Evolutionary conservation across 1,284 basidiomycete genomes (phyloP), one percentile per base, ranked within the genome.

Genomic region (Calocybe gambosa): DNA sequence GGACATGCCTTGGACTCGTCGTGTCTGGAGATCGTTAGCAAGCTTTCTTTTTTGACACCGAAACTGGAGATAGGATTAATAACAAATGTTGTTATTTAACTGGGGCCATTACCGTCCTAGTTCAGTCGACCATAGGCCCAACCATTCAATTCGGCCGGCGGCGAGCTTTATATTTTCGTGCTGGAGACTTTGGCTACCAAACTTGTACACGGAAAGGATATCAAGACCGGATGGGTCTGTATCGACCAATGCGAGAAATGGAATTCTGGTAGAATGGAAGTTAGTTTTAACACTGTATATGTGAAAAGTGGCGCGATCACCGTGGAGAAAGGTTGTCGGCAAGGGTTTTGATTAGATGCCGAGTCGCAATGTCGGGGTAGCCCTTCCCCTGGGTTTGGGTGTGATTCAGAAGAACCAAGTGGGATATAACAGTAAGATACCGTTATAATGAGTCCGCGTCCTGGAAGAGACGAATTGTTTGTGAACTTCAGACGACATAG

Each of bases 141-240:
- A 62, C 86, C 91, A 94, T 55, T 78, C 64, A 15, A 93, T 60
- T 15, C 88, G 73, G 21, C 70, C 65, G 0, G 89, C 80, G 0
- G 82, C 78, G 18, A 91, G 68, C 37, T 71, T 77, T 9, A 65
- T 70, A 26, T 71, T 75, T 58, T 90, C 84, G 58, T 89, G 85
- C 33, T 68, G 67, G 63, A 89, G 68, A 36, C 64, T 68, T 43
- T 60, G 63, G 54, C 85, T 88, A 10, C 87, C 85, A 50, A 80
- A 78, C 53, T 78, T 85, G 67, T 93, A 96, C 2, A 89, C 85
- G 0, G 87, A 86, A 2, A 92, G 73, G 50, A 97, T 95, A 51
- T 93, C 89, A 33, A 96, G 62, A 1, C 93, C 93, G 61, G 89
- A 89, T 0, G 93, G 84, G 62, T 97, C 93, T 0, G 79, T 86